Percentiles rank a stretch among this genome's conserved stretches.
Conservation (phyloP, 1,139 yeast species). For the Lodderomyces elongisporus region DNA sequence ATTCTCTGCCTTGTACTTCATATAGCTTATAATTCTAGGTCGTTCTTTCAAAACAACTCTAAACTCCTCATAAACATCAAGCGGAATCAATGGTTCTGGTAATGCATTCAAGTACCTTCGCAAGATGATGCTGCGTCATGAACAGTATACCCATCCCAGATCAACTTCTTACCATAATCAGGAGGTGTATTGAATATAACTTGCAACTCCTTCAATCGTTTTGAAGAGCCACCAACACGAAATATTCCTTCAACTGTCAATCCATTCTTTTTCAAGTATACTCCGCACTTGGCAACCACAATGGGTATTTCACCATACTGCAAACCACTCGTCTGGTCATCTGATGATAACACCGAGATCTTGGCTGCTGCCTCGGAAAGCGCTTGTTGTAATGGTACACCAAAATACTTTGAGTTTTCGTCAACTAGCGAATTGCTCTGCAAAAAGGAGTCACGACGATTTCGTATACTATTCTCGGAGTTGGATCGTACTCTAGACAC, state of each 20-base stretch:
- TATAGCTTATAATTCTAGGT: conserved; percentile 55
- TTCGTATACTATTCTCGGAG: conserved; percentile 40
- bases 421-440: conserved; percentile 40
- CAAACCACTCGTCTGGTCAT: conserved; percentile 15
- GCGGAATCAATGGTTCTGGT: conserved; percentile 89
- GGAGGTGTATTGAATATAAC: conserved; percentile 82
- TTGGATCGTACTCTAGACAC: conserved; percentile 39
- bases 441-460: conserved; percentile 54
- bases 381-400: conserved; percentile 73
- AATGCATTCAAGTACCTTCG: conserved; percentile 81
- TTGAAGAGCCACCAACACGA: conserved; percentile 87
- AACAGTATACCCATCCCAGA: conserved; percentile 94
- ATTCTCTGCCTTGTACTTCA: conserved; percentile 50
- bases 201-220: conserved; percentile 83
- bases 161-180: conserved; percentile 76
- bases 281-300: conserved; percentile 95
- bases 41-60: conserved; percentile 69
- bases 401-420: conserved; percentile 64
- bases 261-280: conserved; percentile 72
- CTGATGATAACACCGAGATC: conserved; percentile 53
- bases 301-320: conserved; percentile 79
- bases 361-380: conserved; percentile 71
- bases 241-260: conserved; percentile 84
- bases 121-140: conserved; percentile 94
- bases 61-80: conserved; percentile 69